Evolutionary conservation across 768 basidiomycete genomes (phyloP).

Genomic region (Leccinum truebloodii): DNA sequence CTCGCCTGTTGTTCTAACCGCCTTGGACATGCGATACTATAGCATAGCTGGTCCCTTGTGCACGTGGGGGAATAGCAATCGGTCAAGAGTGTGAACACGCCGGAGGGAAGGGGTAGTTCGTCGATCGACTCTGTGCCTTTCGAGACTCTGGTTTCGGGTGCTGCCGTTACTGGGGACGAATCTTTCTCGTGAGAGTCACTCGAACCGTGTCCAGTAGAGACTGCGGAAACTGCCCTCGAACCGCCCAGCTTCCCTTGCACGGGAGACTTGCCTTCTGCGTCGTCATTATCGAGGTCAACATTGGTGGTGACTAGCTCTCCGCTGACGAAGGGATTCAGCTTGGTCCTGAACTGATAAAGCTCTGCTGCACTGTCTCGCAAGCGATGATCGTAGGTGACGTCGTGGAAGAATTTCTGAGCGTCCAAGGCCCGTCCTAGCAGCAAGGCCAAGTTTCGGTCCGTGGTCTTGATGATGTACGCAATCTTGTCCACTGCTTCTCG

Average conservation of each 20-base stretch:
- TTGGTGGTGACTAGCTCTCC: slow-evolving; percentile 55
- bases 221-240: slow-evolving; percentile 24
- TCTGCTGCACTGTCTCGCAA: slow-evolving; percentile 86
- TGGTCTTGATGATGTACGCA: slow-evolving; percentile 97
- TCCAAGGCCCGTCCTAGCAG: slow-evolving; percentile 95
- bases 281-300: slow-evolving; percentile 38
- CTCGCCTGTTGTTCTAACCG: slow-evolving; percentile 92
- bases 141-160: slow-evolving; percentile 25
- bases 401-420: slow-evolving; percentile 98
- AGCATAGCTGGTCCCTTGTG: slow-evolving; percentile 91
- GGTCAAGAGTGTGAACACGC: slow-evolving; percentile 94
- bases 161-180: slow-evolving; percentile 27
- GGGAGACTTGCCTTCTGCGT: slow-evolving; percentile 33
- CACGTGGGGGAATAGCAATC: slow-evolving; percentile 99
- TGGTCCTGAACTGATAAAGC: slow-evolving; percentile 90
- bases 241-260: slow-evolving; percentile 22
- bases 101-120: slow-evolving; percentile 77
- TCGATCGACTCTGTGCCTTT: slow-evolving; percentile 51
- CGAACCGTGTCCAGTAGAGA: slow-evolving; percentile 35
- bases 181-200: slow-evolving; percentile 38
- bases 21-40: slow-evolving; percentile 95
- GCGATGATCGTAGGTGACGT: slow-evolving; percentile 98
- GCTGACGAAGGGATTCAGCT: slow-evolving; percentile 82
- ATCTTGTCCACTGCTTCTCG: slow-evolving; percentile 97
- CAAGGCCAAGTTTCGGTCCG: slow-evolving; percentile 93